Base-by-base conservation (phyloP, 106 monocot species). In the Dactylorhiza incarnata region DNA sequence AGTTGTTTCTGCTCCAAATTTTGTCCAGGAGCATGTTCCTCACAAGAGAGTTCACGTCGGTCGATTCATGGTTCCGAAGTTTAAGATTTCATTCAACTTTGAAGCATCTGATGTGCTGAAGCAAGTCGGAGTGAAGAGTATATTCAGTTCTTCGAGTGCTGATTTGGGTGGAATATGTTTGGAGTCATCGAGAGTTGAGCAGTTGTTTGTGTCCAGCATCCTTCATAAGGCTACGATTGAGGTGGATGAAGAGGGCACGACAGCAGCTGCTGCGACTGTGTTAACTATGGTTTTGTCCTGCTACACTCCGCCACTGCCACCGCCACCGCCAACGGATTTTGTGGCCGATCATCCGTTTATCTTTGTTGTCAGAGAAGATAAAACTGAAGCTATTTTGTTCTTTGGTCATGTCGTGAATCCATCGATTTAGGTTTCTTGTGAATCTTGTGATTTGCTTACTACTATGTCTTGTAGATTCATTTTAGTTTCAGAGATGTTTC, bases 301-400 rank as follows among this genome's bases (percentile, higher is more conserved):
- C 20, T 73, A 46, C 19, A 17, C 2, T 23, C 53, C 63, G 22
- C 77, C 70, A 0, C 23, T 49, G n/a, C n/a, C n/a, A n/a, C n/a
- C n/a, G n/a, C n/a, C n/a, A n/a, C n/a, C n/a, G n/a, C n/a, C n/a
- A n/a, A n/a, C n/a, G 20, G 54, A 76, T 19, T 87, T 87, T 37
- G 72, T 70, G 1, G 87, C 81, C 7, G 83, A 87, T 46, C 83
- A 83, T 65, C 86, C 86, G 12, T 86, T 86, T 45, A 45, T 86
- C 58, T 86, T 86, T 72, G 73, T 68, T 11, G 76, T 86, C 13
- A 53, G 65, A 51, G 83, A 86, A 46, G 80, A 80, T 17, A 9
- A 0, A 12, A 80, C 48, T 24, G 80, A 62, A 6, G 43, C 44
- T 4, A 24, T 81, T 23, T 67, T 75, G 71, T 79, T 83, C 62